Percentiles rank a stretch among this genome's conserved stretches.
These are phyloP conservation scores for Colletotrichum abscissum DNA, from an alignment of 2,329 filamentous ascomycete species.

Conservation along the genomic window DNA sequence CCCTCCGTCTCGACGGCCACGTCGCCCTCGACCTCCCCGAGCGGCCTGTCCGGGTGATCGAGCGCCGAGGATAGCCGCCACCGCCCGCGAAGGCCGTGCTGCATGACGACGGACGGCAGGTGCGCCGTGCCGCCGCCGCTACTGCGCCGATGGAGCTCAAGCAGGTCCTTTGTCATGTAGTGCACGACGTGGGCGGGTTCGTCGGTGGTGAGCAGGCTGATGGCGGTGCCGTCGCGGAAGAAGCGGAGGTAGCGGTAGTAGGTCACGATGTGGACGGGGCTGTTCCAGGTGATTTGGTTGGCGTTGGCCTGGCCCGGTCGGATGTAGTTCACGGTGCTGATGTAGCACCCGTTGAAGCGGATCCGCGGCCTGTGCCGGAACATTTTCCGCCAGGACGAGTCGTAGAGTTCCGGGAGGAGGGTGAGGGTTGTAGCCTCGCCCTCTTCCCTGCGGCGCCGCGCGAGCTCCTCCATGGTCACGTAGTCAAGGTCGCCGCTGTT, in stretches of 20 bases:
- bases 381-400: constrained; percentile 71
- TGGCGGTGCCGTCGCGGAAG: constrained; percentile 86
- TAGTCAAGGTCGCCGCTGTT: constrained; percentile 45
- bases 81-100: constrained; percentile 68
- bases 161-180: constrained; percentile 78
- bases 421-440: constrained; percentile 50
- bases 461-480: constrained; percentile 51
- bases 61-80: constrained; percentile 53
- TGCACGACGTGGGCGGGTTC: constrained; percentile 92
- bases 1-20: constrained; percentile 90
- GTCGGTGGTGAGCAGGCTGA: constrained; percentile 82
- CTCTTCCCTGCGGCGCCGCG: constrained; percentile 45
- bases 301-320: constrained; percentile 80
- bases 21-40: constrained; percentile 68
- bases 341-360: constrained; percentile 96
- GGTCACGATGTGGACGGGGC: constrained; percentile 92
- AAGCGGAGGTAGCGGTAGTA: constrained; percentile 98
- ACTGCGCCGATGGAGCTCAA: constrained; percentile 56
- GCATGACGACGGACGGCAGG: constrained; percentile 69
- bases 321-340: constrained; percentile 95
- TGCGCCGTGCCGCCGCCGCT: constrained; percentile 39
- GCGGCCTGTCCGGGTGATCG: constrained; percentile 45
- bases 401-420: constrained; percentile 58
- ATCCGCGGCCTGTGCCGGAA: constrained; percentile 87
- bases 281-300: constrained; percentile 79